Evolutionary conservation across 305 asterid genomes (phyloP).

Genomic region (Solanum hybrid): DNA sequence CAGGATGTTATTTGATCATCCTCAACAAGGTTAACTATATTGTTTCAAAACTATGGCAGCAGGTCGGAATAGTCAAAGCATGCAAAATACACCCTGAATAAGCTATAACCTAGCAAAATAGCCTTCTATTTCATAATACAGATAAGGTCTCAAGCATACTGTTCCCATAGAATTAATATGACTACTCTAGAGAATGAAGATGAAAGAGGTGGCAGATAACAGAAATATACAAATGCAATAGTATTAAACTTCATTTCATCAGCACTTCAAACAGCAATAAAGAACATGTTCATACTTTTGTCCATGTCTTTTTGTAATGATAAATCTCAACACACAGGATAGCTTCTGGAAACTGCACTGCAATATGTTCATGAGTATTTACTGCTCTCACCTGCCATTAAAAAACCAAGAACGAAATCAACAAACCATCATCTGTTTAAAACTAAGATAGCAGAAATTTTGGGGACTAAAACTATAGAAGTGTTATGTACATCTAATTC

Average conservation of each 20-base stretch:
- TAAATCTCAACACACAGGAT: slow-evolving; percentile 72
- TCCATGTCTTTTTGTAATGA: slow-evolving; percentile 45
- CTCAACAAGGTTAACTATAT: background rate
- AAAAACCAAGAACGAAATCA: background rate
- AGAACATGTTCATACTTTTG: slow-evolving; percentile 42
- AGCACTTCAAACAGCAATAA: background rate
- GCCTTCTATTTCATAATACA: background rate
- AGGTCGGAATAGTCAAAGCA: background rate
- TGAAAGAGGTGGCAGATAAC: background rate
- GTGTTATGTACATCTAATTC: background rate
- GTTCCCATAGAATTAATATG: background rate
- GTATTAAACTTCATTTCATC: background rate
- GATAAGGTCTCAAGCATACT: background rate
- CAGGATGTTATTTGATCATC: background rate
- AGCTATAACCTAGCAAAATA: background rate
- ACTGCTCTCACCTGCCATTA: slow-evolving; percentile 49
- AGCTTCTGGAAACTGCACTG: slow-evolving; percentile 60
- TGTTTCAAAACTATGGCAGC: background rate
- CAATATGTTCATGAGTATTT: slow-evolving; percentile 28
- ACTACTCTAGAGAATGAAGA: background rate
- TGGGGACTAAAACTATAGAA: background rate
- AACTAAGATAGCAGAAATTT: background rate
- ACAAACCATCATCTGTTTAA: background rate
- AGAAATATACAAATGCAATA: background rate
- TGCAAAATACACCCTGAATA: background rate